Conservation (phyloP, 192 early-diverging fungal species). For the Rhizophagus prolifer region DNA sequence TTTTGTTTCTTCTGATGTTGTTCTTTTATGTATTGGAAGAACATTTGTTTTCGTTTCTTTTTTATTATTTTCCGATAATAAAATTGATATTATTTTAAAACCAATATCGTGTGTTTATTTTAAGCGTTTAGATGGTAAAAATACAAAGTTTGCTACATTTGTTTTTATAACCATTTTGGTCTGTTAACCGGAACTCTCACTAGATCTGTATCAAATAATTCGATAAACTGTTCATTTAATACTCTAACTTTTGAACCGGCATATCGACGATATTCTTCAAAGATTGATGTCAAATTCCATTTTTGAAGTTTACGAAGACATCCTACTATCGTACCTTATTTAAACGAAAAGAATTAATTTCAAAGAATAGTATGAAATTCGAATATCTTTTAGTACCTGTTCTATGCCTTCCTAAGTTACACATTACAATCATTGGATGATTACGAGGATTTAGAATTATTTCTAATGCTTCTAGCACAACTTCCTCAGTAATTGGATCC, state of each 20-base stretch:
- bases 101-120: background rate
- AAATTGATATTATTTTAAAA: conserved; percentile 8
- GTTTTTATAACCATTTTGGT: conserved; percentile 70
- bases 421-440: conserved; percentile 98
- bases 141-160: background rate
- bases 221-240: conserved; percentile 96
- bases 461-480: conserved; percentile 87
- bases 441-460: conserved; percentile 82
- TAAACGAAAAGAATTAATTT: background rate
- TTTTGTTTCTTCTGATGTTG: conserved; percentile 6
- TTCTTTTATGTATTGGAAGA: conserved; percentile 8
- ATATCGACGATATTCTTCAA: conserved; percentile 97
- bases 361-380: background rate
- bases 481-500: conserved; percentile 98
- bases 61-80: too few relatives aligned
- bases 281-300: conserved; percentile 98
- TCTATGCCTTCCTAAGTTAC: conserved; percentile 94
- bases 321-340: conserved; percentile 89
- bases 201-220: conserved; percentile 96
- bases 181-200: conserved; percentile 74
- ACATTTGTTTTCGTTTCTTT: too few relatives aligned
- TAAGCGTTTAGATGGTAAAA: background rate
- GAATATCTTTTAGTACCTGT: conserved; percentile 59
- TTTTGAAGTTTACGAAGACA: conserved; percentile 95
- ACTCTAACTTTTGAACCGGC: conserved; percentile 95